These are phyloP conservation scores for Lenzites betulinus DNA, from an alignment of 768 basidiomycete species.

Conservation along the genomic window DNA sequence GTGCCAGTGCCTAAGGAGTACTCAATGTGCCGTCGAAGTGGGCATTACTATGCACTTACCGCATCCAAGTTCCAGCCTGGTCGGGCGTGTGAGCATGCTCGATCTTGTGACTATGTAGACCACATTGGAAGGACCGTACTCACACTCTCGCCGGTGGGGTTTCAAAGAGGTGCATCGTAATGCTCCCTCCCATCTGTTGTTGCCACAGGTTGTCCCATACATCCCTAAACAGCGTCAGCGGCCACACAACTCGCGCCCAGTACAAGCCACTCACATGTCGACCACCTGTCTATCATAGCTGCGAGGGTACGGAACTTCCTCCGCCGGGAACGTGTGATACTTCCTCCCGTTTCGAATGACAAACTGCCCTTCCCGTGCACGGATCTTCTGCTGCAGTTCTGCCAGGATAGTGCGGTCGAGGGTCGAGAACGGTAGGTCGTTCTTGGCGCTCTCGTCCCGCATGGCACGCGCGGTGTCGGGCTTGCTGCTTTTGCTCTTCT, in stretches of 20 bases:
- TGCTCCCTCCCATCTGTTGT: constrained; percentile 48
- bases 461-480: constrained; percentile 1
- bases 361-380: constrained; percentile 59
- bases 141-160: constrained; percentile 64
- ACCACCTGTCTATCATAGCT: constrained; percentile 63
- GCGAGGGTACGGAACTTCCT: constrained; percentile 68
- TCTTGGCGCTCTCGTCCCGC: constrained; percentile 14
- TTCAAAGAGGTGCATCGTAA: constrained; percentile 67
- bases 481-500: constrained; percentile 23
- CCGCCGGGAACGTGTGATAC: constrained; percentile 53
- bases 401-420: constrained; percentile 62
- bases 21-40: not conserved
- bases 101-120: constrained; percentile 1
- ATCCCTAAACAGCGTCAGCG: constrained; percentile 47
- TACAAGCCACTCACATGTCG: constrained; percentile 58
- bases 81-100: not conserved
- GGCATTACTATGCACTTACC: constrained; percentile 44
- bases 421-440: constrained; percentile 50
- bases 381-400: constrained; percentile 54
- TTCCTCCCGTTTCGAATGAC: constrained; percentile 49
- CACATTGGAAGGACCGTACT: constrained; percentile 28
- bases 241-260: not conserved
- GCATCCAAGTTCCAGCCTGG: constrained; percentile 71
- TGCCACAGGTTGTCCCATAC: constrained; percentile 66
- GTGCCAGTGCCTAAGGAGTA: constrained; percentile 59